phyloP scores from a whole-genome alignment of 371 early-diverging fungal species.

The Dinochytrium kinnereticum region DNA sequence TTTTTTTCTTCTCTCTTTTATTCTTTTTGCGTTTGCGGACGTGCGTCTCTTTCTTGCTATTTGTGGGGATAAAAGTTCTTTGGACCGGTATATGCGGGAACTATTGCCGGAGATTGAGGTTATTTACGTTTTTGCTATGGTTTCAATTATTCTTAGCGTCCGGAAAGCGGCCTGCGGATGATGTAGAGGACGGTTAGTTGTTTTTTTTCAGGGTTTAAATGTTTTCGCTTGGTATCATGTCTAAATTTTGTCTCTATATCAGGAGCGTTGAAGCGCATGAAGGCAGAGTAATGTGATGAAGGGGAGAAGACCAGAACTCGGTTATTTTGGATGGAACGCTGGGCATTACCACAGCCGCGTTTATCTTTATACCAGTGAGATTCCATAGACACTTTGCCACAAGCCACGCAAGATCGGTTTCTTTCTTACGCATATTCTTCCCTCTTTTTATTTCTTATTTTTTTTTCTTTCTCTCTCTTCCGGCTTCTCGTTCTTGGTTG shows the following conservation, averaged over 20 bases:
- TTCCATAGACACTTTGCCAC: too few species aligned
- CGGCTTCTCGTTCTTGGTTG: too few species aligned
- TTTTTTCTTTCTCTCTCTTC: too few species aligned
- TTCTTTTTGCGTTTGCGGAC: neutral
- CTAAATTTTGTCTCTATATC: neutral
- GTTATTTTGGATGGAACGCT: too few species aligned
- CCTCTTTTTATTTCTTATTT: too few species aligned
- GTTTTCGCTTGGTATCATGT: neutral
- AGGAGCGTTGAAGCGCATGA: conserved; percentile 8
- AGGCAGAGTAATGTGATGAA: neutral
- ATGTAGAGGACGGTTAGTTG: neutral
- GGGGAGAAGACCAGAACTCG: too few species aligned
- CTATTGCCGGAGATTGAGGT: neutral
- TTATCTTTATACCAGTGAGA: too few species aligned
- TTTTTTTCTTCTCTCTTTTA: neutral
- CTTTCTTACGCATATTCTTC: too few species aligned
- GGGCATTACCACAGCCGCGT: too few species aligned
- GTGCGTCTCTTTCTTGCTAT: neutral
- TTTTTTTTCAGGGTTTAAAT: neutral
- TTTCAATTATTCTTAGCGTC: neutral
- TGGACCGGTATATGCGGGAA: too few species aligned
- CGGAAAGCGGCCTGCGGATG: conserved; percentile 4
- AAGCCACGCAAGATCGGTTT: too few species aligned
- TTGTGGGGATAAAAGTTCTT: too few species aligned
- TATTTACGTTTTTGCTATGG: neutral